Conservation (phyloP, 805 yeast genomes). For the Starmerella tilneyi region DNA sequence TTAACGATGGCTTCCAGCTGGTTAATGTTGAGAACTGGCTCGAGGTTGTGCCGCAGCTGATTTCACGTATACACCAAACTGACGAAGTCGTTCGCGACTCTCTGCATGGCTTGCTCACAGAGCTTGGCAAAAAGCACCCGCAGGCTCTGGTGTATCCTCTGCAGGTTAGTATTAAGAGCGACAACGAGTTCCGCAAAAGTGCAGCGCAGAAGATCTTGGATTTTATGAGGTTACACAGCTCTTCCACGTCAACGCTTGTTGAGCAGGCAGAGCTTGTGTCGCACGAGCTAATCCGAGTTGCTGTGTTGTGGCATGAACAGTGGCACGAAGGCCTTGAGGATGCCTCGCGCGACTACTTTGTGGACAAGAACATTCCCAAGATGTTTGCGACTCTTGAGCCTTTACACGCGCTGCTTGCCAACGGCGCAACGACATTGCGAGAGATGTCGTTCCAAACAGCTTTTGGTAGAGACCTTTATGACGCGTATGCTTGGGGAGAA, state of each 20-base stretch:
- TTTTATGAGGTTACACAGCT: constrained; percentile 68
- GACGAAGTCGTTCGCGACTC: constrained; percentile 73
- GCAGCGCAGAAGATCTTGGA: constrained; percentile 89
- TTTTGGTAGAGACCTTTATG: constrained; percentile 83
- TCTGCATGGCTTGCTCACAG: constrained; percentile 67
- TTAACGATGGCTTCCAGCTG: constrained; percentile 81
- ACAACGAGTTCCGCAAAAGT: constrained; percentile 74
- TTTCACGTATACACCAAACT: constrained; percentile 93
- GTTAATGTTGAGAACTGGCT: constrained; percentile 89
- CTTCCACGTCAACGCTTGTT: constrained; percentile 57
- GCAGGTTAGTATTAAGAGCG: constrained; percentile 92
- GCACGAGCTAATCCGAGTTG: constrained; percentile 83
- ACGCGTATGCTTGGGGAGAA: constrained; percentile 88
- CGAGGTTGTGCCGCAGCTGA: constrained; percentile 88
- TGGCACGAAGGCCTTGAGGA: constrained; percentile 98
- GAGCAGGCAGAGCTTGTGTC: constrained; percentile 93
- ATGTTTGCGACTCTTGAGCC: constrained; percentile 91
- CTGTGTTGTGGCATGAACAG: constrained; percentile 93
- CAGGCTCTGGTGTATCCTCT: constrained; percentile 93
- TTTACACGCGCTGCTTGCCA: constrained; percentile 68
- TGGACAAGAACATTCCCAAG: constrained; percentile 87
- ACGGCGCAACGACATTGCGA: constrained; percentile 80
- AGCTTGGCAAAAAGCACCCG: constrained; percentile 90
- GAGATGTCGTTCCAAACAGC: constrained; percentile 89
- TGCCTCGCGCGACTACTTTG: constrained; percentile 86